These are phyloP conservation scores for Hanseniaspora nectarophila DNA, from an alignment of 805 yeast species.

Conservation along the genomic window DNA sequence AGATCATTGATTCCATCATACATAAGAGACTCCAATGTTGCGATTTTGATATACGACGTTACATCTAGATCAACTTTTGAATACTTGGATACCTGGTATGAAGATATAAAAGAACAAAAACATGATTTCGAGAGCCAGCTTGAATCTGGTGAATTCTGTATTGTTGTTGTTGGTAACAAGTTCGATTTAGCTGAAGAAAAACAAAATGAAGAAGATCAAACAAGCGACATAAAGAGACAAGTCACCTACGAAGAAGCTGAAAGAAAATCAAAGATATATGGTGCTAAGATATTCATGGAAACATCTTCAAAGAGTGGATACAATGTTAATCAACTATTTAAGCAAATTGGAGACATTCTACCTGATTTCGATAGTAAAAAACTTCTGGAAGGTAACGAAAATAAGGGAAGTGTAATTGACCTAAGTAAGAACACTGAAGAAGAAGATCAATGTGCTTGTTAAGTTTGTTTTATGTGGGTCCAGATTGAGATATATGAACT, in stretches of 20 bases:
- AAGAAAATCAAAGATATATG: constrained; percentile 54
- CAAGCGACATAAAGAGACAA: constrained; percentile 36
- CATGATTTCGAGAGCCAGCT: constrained; percentile 13
- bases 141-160: constrained; percentile 63
- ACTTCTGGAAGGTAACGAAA: constrained; percentile 18
- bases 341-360: constrained; percentile 77
- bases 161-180: constrained; percentile 88
- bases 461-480: constrained; percentile 14
- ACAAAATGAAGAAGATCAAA: neutral
- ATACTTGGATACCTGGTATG: constrained; percentile 81
- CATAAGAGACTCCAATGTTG: constrained; percentile 93
- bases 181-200: constrained; percentile 59
- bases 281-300: constrained; percentile 74
- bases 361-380: constrained; percentile 57
- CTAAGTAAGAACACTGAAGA: constrained; percentile 31
- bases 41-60: constrained; percentile 89
- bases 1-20: constrained; percentile 89
- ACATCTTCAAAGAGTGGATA: constrained; percentile 92
- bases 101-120: constrained; percentile 85
- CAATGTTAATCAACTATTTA: constrained; percentile 80
- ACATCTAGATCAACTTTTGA: constrained; percentile 77
- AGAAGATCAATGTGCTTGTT: constrained; percentile 31
- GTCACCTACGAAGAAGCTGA: constrained; percentile 79
- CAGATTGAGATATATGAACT: no score
- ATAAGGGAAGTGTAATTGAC: constrained; percentile 30